These are phyloP conservation scores for Ambrosia hybrid DNA, from an alignment of 140 eudicot genomes.

Conservation along the genomic window DNA sequence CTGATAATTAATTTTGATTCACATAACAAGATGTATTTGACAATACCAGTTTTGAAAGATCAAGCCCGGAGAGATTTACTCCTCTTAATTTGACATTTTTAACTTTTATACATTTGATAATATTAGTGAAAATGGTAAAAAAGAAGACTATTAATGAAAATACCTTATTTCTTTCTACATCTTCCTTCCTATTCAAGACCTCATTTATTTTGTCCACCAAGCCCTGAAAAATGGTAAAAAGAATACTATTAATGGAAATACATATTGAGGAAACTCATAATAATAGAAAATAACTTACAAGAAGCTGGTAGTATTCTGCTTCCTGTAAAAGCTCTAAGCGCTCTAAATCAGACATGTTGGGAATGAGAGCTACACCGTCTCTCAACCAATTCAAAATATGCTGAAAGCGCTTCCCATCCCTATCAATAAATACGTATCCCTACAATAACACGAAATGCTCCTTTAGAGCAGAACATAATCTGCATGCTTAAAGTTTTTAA, in stretches of 20 bases:
- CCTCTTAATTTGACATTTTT: slow-evolving; percentile 72
- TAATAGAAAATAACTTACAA: slow-evolving; percentile 43
- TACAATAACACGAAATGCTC: slow-evolving; percentile 29
- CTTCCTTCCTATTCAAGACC: slow-evolving; percentile 58
- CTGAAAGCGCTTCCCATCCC: slow-evolving; percentile 91
- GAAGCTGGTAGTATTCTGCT: slow-evolving; percentile 91
- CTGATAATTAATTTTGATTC: not conserved
- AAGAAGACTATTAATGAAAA: no score
- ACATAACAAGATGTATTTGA: slow-evolving; percentile 7
- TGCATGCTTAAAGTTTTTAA: no score
- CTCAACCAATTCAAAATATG: slow-evolving; percentile 90
- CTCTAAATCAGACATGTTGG: slow-evolving; percentile 59
- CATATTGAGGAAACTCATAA: not conserved
- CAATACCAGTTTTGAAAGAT: slow-evolving; percentile 80
- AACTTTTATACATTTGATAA: slow-evolving; percentile 85
- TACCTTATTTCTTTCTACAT: slow-evolving; percentile 47
- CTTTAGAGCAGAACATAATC: not conserved
- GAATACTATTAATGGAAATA: no score
- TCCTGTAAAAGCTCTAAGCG: slow-evolving; percentile 78
- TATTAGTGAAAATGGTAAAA: slow-evolving; percentile 58
- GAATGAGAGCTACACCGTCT: slow-evolving; percentile 75
- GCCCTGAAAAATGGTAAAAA: slow-evolving; percentile 40
- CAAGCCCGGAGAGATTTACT: slow-evolving; percentile 34
- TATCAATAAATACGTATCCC: slow-evolving; percentile 87
- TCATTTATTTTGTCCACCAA: slow-evolving; percentile 63